phyloP scores from a whole-genome alignment of 2,329 filamentous ascomycete species.

The Colletotrichum scovillei region DNA sequence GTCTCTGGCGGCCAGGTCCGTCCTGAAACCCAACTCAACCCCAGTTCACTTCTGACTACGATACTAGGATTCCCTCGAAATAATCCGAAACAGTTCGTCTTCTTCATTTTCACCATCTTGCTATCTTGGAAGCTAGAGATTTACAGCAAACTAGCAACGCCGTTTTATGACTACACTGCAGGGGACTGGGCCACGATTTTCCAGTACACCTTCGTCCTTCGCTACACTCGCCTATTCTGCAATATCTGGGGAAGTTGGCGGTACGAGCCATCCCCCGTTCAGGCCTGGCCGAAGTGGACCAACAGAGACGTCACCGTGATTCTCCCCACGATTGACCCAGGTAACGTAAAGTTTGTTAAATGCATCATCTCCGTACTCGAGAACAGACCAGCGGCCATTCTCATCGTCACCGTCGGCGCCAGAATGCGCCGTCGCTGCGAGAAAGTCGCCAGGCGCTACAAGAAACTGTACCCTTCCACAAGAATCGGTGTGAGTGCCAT shows the following conservation, averaged over 20 bases:
- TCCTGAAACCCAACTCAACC: no score
- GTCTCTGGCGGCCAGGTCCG: no score
- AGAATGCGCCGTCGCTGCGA: conserved; percentile 10
- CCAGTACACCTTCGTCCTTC: background rate
- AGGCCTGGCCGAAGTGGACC: conserved; percentile 43
- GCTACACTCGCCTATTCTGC: conserved; percentile 3
- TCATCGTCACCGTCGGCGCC: conserved; percentile 58
- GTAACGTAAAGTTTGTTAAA: conserved; percentile 51
- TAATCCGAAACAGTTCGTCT: background rate
- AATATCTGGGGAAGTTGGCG: conserved; percentile 38
- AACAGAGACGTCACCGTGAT: conserved; percentile 60
- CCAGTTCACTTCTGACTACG: no score
- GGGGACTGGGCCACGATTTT: background rate
- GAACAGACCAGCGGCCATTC: conserved; percentile 51
- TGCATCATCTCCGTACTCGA: conserved; percentile 53
- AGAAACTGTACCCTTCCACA: conserved; percentile 34
- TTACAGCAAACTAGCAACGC: no score
- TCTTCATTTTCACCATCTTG: background rate
- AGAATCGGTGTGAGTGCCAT: conserved; percentile 46
- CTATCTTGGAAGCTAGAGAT: background rate
- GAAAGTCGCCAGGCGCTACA: background rate
- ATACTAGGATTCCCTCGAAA: background rate
- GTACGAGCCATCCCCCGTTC: conserved; percentile 49
- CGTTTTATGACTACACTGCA: background rate
- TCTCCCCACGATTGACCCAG: conserved; percentile 61